Conservation (phyloP, 805 yeast genomes). For the Tanozyma kutaoensis region DNA sequence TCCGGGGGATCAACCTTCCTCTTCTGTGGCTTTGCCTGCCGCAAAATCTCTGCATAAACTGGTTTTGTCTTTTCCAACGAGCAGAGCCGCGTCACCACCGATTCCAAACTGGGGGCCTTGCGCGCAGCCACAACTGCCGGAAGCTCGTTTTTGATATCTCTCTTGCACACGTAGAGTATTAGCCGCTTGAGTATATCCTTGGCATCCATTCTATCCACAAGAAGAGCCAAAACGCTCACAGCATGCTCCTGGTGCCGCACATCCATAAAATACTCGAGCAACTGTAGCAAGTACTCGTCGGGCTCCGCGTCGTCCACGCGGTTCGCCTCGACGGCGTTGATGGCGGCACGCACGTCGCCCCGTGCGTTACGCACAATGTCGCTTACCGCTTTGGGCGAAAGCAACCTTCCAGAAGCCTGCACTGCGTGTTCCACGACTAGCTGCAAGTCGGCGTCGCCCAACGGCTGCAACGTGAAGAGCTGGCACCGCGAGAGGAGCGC, state of each 20-base stretch:
- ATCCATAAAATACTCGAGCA: no score
- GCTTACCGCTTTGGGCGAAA: constrained; percentile 8
- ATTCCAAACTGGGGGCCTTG: no score
- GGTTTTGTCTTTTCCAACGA: no score
- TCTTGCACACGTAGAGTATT: background rate
- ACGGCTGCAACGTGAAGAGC: constrained; percentile 52
- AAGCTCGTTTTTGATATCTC: background rate
- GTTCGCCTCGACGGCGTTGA: constrained; percentile 18
- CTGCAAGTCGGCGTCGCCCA: constrained; percentile 35
- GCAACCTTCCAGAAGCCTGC: constrained; percentile 21
- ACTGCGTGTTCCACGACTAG: constrained; percentile 47
- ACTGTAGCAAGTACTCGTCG: constrained; percentile 1
- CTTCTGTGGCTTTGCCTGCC: no score
- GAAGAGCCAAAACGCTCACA: background rate
- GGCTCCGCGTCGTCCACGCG: constrained; percentile 4
- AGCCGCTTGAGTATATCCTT: background rate
- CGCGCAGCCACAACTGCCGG: no score
- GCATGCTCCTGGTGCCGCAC: background rate
- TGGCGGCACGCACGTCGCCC: constrained; percentile 23
- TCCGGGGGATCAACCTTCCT: no score
- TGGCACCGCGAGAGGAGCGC: constrained; percentile 81
- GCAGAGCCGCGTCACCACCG: no score
- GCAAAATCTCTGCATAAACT: no score
- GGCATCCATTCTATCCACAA: background rate
- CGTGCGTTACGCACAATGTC: constrained; percentile 6